A percentile compares a stretch with the other conserved stretches of the same genome.
These are phyloP conservation scores for Hymenoscyphus infarciens DNA, from an alignment of 2,329 filamentous ascomycete genomes.

Conservation along the genomic window DNA sequence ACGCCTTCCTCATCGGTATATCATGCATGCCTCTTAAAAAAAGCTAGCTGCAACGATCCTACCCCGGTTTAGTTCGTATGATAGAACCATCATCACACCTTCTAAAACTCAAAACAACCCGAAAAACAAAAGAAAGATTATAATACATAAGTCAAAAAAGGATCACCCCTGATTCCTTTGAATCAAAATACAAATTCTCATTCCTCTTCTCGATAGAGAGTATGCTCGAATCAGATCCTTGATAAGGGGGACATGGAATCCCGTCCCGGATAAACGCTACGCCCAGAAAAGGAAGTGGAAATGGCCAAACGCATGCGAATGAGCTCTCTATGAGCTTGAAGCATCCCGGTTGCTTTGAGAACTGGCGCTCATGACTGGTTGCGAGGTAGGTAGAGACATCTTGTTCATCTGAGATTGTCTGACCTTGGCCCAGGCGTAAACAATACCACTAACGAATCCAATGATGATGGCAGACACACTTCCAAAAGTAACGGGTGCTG, in stretches of 20 bases:
- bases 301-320: conserved; percentile 4
- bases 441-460: conserved; percentile 87
- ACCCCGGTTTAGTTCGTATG: conserved; percentile 13
- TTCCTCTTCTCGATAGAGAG: conserved; percentile 2
- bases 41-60: conserved; percentile 7
- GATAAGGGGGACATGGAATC: neutral
- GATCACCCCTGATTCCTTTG: conserved; percentile 10
- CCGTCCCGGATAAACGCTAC: conserved; percentile 8
- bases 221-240: conserved; percentile 6
- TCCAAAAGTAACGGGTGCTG: conserved; percentile 86
- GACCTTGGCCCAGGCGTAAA: conserved; percentile 85
- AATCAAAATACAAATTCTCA: neutral
- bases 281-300: conserved; percentile 11
- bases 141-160: conserved; percentile 26
- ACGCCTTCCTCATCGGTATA: conserved; percentile 13
- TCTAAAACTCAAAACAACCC: conserved; percentile 19
- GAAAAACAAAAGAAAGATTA: conserved; percentile 15
- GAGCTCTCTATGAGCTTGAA: conserved; percentile 45
- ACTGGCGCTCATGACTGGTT: conserved; percentile 79
- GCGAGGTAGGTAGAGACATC: conserved; percentile 63
- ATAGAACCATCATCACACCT: conserved; percentile 14
- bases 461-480: conserved; percentile 88
- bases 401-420: conserved; percentile 68
- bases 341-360: conserved; percentile 86
- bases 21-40: conserved; percentile 11